Conservation (phyloP, 257 asterid genomes). For the Ballota nigra region DNA sequence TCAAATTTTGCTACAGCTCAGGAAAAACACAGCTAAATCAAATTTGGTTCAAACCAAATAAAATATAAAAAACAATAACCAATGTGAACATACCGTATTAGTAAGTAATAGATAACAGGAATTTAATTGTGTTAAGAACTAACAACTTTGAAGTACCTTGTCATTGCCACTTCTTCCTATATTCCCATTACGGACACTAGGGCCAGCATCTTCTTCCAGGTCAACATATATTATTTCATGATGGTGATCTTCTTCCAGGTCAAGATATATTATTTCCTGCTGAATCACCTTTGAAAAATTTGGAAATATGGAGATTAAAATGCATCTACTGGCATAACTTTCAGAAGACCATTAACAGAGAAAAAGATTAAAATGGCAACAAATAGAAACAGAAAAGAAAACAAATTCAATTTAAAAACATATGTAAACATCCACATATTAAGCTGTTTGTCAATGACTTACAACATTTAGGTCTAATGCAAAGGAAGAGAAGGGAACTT, state of each 20-base stretch:
- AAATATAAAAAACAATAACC: background rate
- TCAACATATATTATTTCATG: conserved; percentile 25
- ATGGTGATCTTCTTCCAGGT: background rate
- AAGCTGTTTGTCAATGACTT: background rate
- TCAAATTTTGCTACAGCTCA: conserved; percentile 36
- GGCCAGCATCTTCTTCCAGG: conserved; percentile 51
- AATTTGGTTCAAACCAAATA: background rate
- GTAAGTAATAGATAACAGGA: background rate
- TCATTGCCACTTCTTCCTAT: conserved; percentile 43
- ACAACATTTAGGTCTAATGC: background rate
- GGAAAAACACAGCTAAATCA: background rate
- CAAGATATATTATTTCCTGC: conserved; percentile 66
- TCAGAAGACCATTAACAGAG: conserved; percentile 13
- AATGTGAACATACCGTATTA: background rate
- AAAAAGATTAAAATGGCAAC: background rate
- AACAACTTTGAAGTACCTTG: conserved; percentile 50
- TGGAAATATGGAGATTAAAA: conserved; percentile 22
- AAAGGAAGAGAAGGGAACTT: background rate
- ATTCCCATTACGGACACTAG: conserved; percentile 31
- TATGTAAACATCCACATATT: background rate
- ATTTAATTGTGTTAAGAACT: background rate
- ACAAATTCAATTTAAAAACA: background rate
- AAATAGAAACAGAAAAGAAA: background rate
- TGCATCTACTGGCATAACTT: background rate
- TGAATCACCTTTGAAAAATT: conserved; percentile 43